phyloP scores from a whole-genome alignment of 1,139 yeast species.

The Magnusiomyces tetraspermus region DNA sequence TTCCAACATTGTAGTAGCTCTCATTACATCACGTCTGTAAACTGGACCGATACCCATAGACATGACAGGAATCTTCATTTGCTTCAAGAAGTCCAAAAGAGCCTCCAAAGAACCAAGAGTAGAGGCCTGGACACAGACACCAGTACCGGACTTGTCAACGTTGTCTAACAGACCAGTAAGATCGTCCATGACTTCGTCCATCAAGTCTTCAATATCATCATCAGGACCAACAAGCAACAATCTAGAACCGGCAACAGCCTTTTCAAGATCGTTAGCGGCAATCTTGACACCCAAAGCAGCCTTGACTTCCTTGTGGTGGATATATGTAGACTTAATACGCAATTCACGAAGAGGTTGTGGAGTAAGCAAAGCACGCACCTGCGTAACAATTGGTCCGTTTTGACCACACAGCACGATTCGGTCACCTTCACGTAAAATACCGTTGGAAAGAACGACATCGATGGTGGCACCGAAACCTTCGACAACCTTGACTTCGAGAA shows the following conservation, averaged over 20 bases:
- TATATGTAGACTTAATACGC: constrained; percentile 88
- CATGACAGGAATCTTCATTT: constrained; percentile 98
- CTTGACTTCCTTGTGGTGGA: constrained; percentile 94
- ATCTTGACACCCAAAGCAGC: constrained; percentile 99
- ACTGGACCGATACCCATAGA: constrained; percentile 97
- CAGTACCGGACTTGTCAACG: constrained; percentile 87
- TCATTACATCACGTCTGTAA: constrained; percentile 94
- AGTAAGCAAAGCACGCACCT: constrained; percentile 87
- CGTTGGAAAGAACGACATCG: constrained; percentile 93
- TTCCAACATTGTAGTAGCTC: constrained; percentile 92
- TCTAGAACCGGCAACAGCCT: constrained; percentile 98
- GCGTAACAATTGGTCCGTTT: constrained; percentile 98
- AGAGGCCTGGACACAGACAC: constrained; percentile 98
- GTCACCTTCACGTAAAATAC: constrained; percentile 90
- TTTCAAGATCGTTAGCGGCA: constrained; percentile 94
- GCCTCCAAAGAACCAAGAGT: constrained; percentile 98
- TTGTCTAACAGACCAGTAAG: constrained; percentile 89
- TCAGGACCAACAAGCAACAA: constrained; percentile 91
- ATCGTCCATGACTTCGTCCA: constrained; percentile 99
- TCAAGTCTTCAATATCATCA: constrained; percentile 92
- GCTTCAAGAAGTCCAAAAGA: constrained; percentile 88
- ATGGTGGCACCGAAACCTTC: constrained; percentile 99
- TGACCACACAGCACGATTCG: constrained; percentile 92
- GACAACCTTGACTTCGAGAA: constrained; percentile 94
- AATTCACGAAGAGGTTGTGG: constrained; percentile 97